Conservation (phyloP, 1,284 basidiomycete species). For the Melanopsichium pennsylvanicum region DNA sequence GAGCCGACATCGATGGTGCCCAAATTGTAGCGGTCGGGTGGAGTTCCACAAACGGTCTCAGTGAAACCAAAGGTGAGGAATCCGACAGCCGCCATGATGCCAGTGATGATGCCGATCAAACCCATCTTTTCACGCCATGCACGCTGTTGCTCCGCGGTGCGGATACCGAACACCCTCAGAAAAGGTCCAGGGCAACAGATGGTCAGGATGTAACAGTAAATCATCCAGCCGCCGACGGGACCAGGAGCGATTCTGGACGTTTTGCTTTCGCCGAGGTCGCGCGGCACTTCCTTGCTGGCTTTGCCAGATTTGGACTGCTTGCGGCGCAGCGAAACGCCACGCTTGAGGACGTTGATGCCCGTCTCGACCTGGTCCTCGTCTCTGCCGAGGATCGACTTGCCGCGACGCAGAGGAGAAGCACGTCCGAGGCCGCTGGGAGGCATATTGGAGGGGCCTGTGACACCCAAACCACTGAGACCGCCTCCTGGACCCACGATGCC, state of each 20-base stretch:
- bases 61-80: constrained; percentile 99
- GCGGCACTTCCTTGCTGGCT: constrained; percentile 48
- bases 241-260: constrained; percentile 69
- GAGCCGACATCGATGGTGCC: constrained; percentile 81
- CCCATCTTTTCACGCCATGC: constrained; percentile 99
- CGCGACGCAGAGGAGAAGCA: constrained; percentile 55
- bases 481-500: constrained; percentile 60
- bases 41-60: constrained; percentile 85
- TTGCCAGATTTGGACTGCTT: constrained; percentile 43
- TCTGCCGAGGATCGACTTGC: constrained; percentile 64
- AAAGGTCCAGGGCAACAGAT: constrained; percentile 78
- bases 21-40: constrained; percentile 79
- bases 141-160: constrained; percentile 89
- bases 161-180: constrained; percentile 73
- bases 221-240: constrained; percentile 92
- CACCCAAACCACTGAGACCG: constrained; percentile 63
- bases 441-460: constrained; percentile 47
- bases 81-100: constrained; percentile 89
- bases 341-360: constrained; percentile 64
- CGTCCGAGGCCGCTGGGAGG: constrained; percentile 56
- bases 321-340: constrained; percentile 62
- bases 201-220: constrained; percentile 89
- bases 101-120: constrained; percentile 79
- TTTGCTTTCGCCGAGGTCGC: constrained; percentile 48
- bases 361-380: constrained; percentile 65